phyloP scores from a whole-genome alignment of 345 rosid species.

The Salix brachista region DNA sequence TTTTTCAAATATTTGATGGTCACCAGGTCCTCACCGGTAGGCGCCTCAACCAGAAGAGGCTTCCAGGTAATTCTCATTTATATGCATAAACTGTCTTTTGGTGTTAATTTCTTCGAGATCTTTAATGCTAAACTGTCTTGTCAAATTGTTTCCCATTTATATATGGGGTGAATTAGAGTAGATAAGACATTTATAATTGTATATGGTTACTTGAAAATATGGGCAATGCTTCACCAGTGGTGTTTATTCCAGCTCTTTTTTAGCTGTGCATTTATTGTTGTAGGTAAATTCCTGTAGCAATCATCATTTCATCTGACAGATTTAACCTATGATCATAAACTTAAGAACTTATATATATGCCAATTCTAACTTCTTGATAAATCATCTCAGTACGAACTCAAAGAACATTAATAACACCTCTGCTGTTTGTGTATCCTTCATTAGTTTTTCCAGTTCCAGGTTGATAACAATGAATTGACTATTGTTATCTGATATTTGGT shows the following conservation, averaged over 20 bases:
- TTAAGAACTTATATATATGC: neutral
- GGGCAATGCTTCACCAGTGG: neutral
- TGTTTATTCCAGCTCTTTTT: constrained; percentile 11
- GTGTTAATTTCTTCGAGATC: neutral
- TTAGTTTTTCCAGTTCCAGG: neutral
- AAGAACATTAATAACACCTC: neutral
- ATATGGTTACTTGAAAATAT: neutral
- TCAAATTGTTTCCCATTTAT: neutral
- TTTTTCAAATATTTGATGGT: constrained; percentile 86
- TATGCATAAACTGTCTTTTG: neutral
- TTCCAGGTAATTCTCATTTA: constrained; percentile 48
- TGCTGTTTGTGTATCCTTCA: neutral
- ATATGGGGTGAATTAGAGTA: neutral
- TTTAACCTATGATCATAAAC: neutral
- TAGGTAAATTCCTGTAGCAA: neutral
- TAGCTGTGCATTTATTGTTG: constrained; percentile 6
- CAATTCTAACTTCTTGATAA: constrained; percentile 2
- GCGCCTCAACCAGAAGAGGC: constrained; percentile 48
- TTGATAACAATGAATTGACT: neutral
- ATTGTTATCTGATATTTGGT: neutral
- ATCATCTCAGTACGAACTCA: neutral
- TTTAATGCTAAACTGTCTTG: neutral
- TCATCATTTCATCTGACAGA: neutral
- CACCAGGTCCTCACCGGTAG: constrained; percentile 49
- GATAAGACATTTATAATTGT: neutral